Conservation (phyloP, 2,329 filamentous ascomycete genomes). For the Stagonosporopsis chrysanthemi region DNA sequence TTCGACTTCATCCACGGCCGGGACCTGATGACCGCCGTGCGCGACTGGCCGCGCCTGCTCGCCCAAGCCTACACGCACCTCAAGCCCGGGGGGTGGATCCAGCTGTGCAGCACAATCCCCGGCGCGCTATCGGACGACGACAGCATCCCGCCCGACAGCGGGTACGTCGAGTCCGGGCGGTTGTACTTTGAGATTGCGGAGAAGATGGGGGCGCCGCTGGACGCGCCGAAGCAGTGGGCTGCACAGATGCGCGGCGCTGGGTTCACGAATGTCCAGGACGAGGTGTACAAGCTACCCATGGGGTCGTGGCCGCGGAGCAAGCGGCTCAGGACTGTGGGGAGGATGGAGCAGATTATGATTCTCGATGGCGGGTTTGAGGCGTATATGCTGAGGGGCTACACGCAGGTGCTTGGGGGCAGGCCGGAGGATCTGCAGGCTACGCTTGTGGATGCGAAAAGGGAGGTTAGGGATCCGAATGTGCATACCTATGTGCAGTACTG, state of each 20-base stretch:
- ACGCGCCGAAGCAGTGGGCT: constrained; percentile 43
- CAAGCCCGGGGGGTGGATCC: constrained; percentile 46
- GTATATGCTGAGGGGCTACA: constrained; percentile 35
- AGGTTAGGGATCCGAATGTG: constrained; percentile 30
- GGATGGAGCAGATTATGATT: constrained; percentile 35
- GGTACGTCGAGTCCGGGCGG: constrained; percentile 29
- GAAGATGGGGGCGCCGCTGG: constrained; percentile 45
- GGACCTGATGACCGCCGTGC: constrained; percentile 41
- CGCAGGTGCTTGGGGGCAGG: constrained; percentile 19
- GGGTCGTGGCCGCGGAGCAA: constrained; percentile 40
- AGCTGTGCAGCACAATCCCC: constrained; percentile 36
- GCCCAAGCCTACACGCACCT: constrained; percentile 46
- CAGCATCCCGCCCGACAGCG: constrained; percentile 29
- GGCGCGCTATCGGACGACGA: constrained; percentile 28
- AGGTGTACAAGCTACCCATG: constrained; percentile 37
- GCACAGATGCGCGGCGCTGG: constrained; percentile 46
- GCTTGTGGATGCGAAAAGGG: constrained; percentile 29
- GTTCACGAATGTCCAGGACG: constrained; percentile 54
- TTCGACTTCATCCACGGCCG: constrained; percentile 45
- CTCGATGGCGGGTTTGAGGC: constrained; percentile 34
- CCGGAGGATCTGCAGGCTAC: constrained; percentile 30
- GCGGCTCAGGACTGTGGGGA: constrained; percentile 27
- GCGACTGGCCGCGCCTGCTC: constrained; percentile 42
- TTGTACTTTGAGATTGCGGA: constrained; percentile 32
- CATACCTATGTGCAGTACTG: constrained; percentile 37